These are phyloP conservation scores for Penicillium cataractarum DNA, from an alignment of 495 filamentous ascomycete genomes.

Conservation along the genomic window DNA sequence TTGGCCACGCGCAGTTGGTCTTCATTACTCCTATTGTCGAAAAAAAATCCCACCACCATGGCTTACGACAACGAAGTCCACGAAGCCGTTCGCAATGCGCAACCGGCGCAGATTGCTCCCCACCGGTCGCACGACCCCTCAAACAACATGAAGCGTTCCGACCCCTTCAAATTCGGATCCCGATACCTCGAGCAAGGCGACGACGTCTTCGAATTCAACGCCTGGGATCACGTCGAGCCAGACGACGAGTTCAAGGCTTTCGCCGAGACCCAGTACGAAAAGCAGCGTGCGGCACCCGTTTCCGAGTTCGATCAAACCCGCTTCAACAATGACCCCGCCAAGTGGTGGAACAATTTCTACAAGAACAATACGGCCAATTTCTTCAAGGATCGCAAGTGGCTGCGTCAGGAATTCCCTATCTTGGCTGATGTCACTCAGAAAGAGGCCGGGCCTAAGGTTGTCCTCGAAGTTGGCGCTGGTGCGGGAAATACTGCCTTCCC, in stretches of 20 bases:
- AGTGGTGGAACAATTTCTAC: slow-evolving; percentile 98
- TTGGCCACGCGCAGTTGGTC: background rate
- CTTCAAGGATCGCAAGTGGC: slow-evolving; percentile 98
- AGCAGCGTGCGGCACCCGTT: slow-evolving; percentile 81
- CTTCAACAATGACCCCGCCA: slow-evolving; percentile 87
- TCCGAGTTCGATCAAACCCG: slow-evolving; percentile 83
- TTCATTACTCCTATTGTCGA: background rate
- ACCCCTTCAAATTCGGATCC: slow-evolving; percentile 95
- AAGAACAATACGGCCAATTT: slow-evolving; percentile 93
- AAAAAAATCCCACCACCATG: slow-evolving; percentile 23
- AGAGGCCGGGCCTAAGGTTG: slow-evolving; percentile 59
- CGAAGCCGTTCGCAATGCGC: slow-evolving; percentile 47
- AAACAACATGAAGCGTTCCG: slow-evolving; percentile 73
- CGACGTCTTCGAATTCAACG: slow-evolving; percentile 93
- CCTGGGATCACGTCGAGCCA: slow-evolving; percentile 94
- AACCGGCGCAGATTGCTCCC: slow-evolving; percentile 46
- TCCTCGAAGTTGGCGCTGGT: slow-evolving; percentile 92
- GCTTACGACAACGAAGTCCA: slow-evolving; percentile 23
- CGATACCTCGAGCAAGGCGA: slow-evolving; percentile 79
- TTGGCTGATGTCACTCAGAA: slow-evolving; percentile 68
- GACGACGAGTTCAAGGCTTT: slow-evolving; percentile 82
- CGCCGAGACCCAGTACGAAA: slow-evolving; percentile 75
- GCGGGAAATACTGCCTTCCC: slow-evolving; percentile 97
- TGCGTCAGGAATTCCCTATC: slow-evolving; percentile 91
- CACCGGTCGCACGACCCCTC: slow-evolving; percentile 56